Conservation (phyloP, 2,329 filamentous ascomycete species). For the Coniella vitis region DNA sequence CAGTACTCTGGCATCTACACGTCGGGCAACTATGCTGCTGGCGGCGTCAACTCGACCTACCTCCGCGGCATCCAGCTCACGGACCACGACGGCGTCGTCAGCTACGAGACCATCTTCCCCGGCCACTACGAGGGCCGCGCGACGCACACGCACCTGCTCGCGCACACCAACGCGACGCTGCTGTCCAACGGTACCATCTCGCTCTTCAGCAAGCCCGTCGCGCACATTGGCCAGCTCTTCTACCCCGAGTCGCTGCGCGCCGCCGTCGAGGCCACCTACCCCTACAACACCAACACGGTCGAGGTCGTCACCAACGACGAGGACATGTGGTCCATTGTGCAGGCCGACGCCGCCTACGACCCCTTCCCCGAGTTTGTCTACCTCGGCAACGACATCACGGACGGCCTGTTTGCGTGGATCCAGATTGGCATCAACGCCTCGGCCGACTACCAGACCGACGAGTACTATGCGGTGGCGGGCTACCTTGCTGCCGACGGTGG, state of each 20-base stretch:
- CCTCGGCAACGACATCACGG: constrained; percentile 39
- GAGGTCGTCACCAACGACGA: constrained; percentile 25
- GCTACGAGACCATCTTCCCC: constrained; percentile 16
- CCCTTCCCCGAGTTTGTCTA: constrained; percentile 47
- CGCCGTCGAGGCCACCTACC: constrained; percentile 24
- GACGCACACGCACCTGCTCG: constrained; percentile 18
- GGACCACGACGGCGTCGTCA: constrained; percentile 13
- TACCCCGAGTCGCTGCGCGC: constrained; percentile 24
- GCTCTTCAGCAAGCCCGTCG: constrained; percentile 20
- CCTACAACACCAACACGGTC: constrained; percentile 25
- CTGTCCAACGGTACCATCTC: constrained; percentile 25
- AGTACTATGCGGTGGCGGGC: constrained; percentile 14
- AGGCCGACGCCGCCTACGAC: constrained; percentile 27
- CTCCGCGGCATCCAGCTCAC: constrained; percentile 15
- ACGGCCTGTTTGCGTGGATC: constrained; percentile 43
- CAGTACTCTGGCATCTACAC: constrained; percentile 28
- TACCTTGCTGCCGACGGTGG: constrained; percentile 12
- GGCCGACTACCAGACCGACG: constrained; percentile 20
- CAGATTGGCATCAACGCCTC: constrained; percentile 38
- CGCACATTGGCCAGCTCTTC: constrained; percentile 29
- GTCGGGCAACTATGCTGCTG: constrained; percentile 19
- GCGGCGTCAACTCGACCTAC: constrained; percentile 12
- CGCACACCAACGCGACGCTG: constrained; percentile 23
- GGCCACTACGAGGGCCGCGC: constrained; percentile 15
- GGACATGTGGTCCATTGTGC: constrained; percentile 26